Evolutionary conservation across 805 yeast genomes (phyloP).

Genomic region (Monosporozyma unispora): DNA sequence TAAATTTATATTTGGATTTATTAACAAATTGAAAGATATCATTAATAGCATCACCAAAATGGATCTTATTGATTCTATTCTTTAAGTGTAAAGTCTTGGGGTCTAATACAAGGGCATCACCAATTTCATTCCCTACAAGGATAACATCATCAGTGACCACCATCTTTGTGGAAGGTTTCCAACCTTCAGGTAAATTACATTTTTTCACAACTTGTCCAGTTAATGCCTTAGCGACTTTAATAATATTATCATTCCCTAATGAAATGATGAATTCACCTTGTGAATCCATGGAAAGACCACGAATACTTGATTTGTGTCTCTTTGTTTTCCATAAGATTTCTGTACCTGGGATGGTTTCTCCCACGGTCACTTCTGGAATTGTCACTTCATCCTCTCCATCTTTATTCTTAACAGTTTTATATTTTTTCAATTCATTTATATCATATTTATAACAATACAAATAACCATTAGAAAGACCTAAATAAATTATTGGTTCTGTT

Average conservation of each 20-base stretch:
- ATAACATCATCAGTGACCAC: conserved; percentile 34
- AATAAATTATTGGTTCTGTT: conserved; percentile 45
- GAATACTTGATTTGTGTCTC: conserved; percentile 82
- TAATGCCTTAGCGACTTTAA: conserved; percentile 62
- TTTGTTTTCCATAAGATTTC: conserved; percentile 67
- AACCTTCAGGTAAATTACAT: conserved; percentile 6
- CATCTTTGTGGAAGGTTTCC: conserved; percentile 29
- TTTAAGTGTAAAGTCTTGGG: conserved; percentile 43
- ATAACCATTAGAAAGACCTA: conserved; percentile 80
- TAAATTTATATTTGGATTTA: conserved; percentile 63
- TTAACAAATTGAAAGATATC: conserved; percentile 60
- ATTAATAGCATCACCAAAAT: conserved; percentile 67
- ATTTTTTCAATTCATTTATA: background rate
- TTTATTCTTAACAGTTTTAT: background rate
- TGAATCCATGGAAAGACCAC: conserved; percentile 56
- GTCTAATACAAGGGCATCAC: conserved; percentile 56
- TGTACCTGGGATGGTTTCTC: conserved; percentile 17
- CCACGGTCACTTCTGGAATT: background rate
- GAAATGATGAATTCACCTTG: conserved; percentile 47
- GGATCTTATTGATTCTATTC: conserved; percentile 45
- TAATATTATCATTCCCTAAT: conserved; percentile 69
- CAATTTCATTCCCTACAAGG: conserved; percentile 58
- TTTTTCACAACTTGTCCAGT: conserved; percentile 73
- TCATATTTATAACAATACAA: conserved; percentile 55
- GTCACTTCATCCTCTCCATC: conserved; percentile 1